A percentile compares a stretch with the other conserved stretches of the same genome.
phyloP scores from a whole-genome alignment of 805 yeast genomes.

The Candida sonorensis region DNA sequence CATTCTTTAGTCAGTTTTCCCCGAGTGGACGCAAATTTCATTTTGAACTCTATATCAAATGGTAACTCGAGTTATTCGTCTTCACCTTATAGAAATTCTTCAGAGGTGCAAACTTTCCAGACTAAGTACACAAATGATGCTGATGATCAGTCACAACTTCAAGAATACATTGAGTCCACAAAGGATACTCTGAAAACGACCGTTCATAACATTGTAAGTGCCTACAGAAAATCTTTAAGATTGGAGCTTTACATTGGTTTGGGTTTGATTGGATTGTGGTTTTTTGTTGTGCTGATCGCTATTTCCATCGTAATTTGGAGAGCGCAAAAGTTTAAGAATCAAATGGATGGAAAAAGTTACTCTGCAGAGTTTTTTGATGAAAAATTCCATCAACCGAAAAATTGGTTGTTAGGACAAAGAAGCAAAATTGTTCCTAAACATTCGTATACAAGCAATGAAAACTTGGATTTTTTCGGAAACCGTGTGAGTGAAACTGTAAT shows the following conservation, averaged over 20 bases:
- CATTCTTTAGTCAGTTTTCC: constrained; percentile 58
- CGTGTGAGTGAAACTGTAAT: too few species aligned
- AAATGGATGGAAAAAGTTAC: too few species aligned
- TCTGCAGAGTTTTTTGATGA: too few species aligned
- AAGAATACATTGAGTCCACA: constrained; percentile 12
- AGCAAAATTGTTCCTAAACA: too few species aligned
- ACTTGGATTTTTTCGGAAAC: too few species aligned
- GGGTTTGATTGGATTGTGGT: constrained; percentile 42
- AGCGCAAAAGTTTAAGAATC: too few species aligned
- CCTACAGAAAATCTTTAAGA: constrained; percentile 30
- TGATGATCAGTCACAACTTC: too few species aligned
- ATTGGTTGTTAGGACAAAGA: too few species aligned
- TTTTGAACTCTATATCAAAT: constrained; percentile 1
- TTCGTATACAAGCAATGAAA: too few species aligned
- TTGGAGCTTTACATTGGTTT: constrained; percentile 42
- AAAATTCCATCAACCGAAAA: too few species aligned
- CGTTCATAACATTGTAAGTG: constrained; percentile 23
- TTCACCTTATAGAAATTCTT: not conserved
- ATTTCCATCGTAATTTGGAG: constrained; percentile 8
- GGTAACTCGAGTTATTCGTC: constrained; percentile 2
- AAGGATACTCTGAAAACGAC: constrained; percentile 19
- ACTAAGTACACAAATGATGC: too few species aligned
- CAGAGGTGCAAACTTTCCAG: too few species aligned
- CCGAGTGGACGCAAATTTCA: constrained; percentile 22
- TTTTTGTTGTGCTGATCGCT: constrained; percentile 30